Conservation (phyloP, 1,139 yeast genomes). For the Kluyveromyces sp. region DNA sequence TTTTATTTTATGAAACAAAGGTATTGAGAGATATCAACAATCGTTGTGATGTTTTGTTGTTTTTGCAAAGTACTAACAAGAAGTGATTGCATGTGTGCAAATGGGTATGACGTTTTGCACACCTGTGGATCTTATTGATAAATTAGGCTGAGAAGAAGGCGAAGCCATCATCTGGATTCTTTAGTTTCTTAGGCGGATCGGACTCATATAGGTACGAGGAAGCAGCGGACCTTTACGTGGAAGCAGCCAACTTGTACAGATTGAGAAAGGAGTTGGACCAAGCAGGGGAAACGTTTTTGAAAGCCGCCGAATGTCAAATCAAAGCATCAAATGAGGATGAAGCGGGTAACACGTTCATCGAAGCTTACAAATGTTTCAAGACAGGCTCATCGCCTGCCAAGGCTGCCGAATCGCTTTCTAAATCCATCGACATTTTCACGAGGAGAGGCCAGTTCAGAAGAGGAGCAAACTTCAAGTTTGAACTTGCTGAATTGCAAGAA, state of each 20-base stretch:
- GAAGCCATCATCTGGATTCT: constrained; percentile 67
- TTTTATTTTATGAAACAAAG: too few relatives aligned
- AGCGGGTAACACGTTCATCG: constrained; percentile 84
- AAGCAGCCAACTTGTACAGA: constrained; percentile 85
- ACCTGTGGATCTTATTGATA: too few relatives aligned
- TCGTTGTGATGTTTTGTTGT: too few relatives aligned
- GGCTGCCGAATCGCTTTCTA: constrained; percentile 68
- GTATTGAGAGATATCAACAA: not conserved
- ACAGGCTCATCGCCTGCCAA: constrained; percentile 61
- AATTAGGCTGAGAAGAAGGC: constrained; percentile 53
- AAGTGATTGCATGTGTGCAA: not conserved
- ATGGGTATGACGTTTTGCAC: too few relatives aligned
- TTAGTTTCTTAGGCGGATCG: constrained; percentile 66
- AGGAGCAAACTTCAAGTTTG: constrained; percentile 90
- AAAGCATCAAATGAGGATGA: constrained; percentile 78
- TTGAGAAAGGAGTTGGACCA: constrained; percentile 56
- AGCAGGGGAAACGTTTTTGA: constrained; percentile 80
- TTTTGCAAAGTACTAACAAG: not conserved
- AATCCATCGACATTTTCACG: constrained; percentile 78
- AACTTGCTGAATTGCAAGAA: constrained; percentile 82
- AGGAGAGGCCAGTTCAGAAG: constrained; percentile 90
- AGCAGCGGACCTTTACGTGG: constrained; percentile 81
- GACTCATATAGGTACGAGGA: constrained; percentile 69
- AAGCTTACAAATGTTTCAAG: constrained; percentile 83
- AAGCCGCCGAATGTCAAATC: constrained; percentile 75